phyloP scores from a whole-genome alignment of 768 basidiomycete genomes.

The Pulveroboletus sp. region DNA sequence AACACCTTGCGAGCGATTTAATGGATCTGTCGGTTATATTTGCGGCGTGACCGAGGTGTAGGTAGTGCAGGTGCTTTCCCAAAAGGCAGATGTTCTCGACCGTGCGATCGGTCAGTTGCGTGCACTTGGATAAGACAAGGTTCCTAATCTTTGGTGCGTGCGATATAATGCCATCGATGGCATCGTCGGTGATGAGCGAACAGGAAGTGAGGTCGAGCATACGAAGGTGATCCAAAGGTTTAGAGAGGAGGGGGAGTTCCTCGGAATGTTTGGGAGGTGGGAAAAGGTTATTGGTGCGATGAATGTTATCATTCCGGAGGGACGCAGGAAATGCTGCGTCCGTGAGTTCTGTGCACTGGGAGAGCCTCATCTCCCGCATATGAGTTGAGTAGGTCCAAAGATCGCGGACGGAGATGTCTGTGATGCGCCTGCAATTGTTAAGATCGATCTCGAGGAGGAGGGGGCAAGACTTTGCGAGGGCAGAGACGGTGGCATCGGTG shows the following conservation, averaged over 20 bases:
- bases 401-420: conserved; percentile 73
- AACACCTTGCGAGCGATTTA: conserved; percentile 73
- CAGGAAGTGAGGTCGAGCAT: conserved; percentile 93
- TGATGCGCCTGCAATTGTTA: conserved; percentile 72
- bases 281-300: conserved; percentile 41
- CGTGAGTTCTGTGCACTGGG: conserved; percentile 71
- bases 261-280: conserved; percentile 33
- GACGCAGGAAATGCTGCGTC: conserved; percentile 84
- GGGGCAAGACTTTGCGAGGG: conserved; percentile 74
- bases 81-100: conserved; percentile 81
- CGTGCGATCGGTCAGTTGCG: conserved; percentile 69
- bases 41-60: conserved; percentile 89
- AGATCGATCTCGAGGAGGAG: conserved; percentile 93
- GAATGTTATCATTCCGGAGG: conserved; percentile 35
- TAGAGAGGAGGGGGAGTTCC: conserved; percentile 58
- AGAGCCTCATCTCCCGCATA: conserved; percentile 89
- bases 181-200: conserved; percentile 71
- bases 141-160: conserved; percentile 82
- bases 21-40: conserved; percentile 90
- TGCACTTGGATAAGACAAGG: conserved; percentile 83
- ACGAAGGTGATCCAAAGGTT: conserved; percentile 77
- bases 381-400: conserved; percentile 76
- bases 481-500: conserved; percentile 72
- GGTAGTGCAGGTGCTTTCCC: conserved; percentile 89
- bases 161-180: conserved; percentile 75